These are phyloP conservation scores for Talaromyces proteolyticus DNA, from an alignment of 495 filamentous ascomycete genomes.

Conservation along the genomic window DNA sequence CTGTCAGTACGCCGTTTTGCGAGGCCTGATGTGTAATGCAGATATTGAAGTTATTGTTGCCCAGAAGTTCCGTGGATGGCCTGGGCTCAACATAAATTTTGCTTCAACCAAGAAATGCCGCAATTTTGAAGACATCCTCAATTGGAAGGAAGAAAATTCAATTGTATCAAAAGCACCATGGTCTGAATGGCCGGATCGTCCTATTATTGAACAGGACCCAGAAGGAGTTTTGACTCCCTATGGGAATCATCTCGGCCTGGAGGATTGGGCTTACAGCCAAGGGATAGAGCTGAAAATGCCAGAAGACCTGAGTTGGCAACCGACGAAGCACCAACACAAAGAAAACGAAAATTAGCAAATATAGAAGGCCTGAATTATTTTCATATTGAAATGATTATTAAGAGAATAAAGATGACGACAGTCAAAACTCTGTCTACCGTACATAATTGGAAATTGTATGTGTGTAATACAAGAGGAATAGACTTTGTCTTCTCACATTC, in stretches of 20 bases:
- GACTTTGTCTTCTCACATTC: too few species aligned
- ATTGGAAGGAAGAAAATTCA: background rate
- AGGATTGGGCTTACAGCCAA: background rate
- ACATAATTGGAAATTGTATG: too few species aligned
- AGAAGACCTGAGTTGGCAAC: background rate
- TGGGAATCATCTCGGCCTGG: background rate
- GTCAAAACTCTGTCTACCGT: too few species aligned
- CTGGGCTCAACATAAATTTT: background rate
- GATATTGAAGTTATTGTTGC: conserved; percentile 1
- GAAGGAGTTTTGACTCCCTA: background rate
- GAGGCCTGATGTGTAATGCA: background rate
- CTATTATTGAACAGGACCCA: background rate
- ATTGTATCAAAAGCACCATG: background rate
- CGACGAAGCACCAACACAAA: too few species aligned
- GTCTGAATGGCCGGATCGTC: background rate
- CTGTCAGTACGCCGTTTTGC: background rate
- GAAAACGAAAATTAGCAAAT: too few species aligned
- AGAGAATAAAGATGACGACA: too few species aligned
- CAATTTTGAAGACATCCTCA: background rate
- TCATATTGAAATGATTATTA: too few species aligned
- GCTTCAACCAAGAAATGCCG: background rate
- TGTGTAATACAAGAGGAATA: too few species aligned
- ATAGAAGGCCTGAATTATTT: too few species aligned
- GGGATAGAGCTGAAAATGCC: background rate
- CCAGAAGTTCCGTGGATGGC: background rate